A percentile compares a stretch with the other conserved stretches of the same genome.
phyloP scores from a whole-genome alignment of 2,329 filamentous ascomycete species.

The Blumeriella jaapii region DNA sequence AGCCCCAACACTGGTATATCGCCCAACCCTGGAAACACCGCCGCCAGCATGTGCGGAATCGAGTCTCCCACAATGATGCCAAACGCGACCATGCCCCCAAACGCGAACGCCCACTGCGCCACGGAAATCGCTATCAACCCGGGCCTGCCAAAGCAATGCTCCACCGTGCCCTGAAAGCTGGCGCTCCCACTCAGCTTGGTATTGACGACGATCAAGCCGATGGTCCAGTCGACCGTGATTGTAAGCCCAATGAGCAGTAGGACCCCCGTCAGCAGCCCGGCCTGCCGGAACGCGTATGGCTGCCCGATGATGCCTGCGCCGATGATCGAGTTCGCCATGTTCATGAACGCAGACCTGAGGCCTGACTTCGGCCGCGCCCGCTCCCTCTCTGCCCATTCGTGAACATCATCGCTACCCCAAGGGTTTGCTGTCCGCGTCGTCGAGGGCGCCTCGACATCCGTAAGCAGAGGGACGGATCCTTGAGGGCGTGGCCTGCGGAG shows the following conservation, averaged over 20 bases:
- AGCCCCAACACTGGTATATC: conserved; percentile 70
- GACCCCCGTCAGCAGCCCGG: conserved; percentile 72
- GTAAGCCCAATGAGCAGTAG: conserved; percentile 70
- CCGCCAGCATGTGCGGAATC: conserved; percentile 78
- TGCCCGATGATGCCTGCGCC: conserved; percentile 68
- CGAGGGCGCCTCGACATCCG: conserved; percentile 72
- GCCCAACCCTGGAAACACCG: conserved; percentile 66
- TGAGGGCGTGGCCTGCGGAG: conserved; percentile 23
- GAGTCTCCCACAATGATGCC: conserved; percentile 95
- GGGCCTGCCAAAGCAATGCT: conserved; percentile 83
- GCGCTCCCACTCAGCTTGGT: conserved; percentile 90
- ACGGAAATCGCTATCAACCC: conserved; percentile 80
- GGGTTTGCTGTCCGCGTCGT: conserved; percentile 46
- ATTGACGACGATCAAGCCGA: conserved; percentile 92
- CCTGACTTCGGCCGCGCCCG: conserved; percentile 66
- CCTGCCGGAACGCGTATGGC: conserved; percentile 91
- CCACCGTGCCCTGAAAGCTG: conserved; percentile 91
- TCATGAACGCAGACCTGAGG: conserved; percentile 88
- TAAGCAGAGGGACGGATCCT: conserved; percentile 53
- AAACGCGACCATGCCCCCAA: conserved; percentile 97
- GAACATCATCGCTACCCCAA: conserved; percentile 31
- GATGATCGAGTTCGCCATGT: conserved; percentile 99
- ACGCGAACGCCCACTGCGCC: conserved; percentile 97
- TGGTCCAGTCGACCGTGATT: conserved; percentile 89
- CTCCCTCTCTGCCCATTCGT: conserved; percentile 42